phyloP scores from a whole-genome alignment of 768 basidiomycete genomes.

The Psilocybe cyanescens region DNA sequence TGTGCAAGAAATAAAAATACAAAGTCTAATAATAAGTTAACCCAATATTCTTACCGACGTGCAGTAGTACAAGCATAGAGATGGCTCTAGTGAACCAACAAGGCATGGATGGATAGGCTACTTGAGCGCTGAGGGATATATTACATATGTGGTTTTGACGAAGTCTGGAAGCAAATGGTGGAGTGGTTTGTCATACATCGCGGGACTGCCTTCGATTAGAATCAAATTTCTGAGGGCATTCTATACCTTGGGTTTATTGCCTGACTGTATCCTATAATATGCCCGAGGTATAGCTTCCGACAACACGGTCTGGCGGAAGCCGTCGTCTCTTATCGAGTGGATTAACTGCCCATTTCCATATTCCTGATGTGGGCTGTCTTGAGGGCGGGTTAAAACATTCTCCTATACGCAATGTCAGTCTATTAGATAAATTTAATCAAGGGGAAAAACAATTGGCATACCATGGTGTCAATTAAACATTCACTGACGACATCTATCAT shows the following conservation, averaged over 20 bases:
- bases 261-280: constrained; percentile 26
- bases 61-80: background rate
- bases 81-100: background rate
- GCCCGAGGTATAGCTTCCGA: constrained; percentile 28
- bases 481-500: constrained; percentile 33
- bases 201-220: background rate
- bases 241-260: constrained; percentile 10
- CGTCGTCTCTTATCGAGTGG: constrained; percentile 24
- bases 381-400: constrained; percentile 23
- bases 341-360: constrained; percentile 22
- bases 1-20: background rate
- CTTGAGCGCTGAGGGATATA: background rate
- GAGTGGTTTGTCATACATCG: background rate
- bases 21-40: background rate
- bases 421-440: background rate
- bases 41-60: background rate
- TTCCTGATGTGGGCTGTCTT: constrained; percentile 17
- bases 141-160: background rate
- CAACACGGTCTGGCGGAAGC: constrained; percentile 26
- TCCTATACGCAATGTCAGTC: constrained; percentile 17
- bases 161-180: background rate
- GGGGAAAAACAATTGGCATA: constrained; percentile 14
- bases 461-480: constrained; percentile 32
- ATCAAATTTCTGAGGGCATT: background rate
- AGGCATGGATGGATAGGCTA: background rate